Base-by-base conservation (phyloP, 345 rosid species). In the Boechera retrofracta region DNA sequence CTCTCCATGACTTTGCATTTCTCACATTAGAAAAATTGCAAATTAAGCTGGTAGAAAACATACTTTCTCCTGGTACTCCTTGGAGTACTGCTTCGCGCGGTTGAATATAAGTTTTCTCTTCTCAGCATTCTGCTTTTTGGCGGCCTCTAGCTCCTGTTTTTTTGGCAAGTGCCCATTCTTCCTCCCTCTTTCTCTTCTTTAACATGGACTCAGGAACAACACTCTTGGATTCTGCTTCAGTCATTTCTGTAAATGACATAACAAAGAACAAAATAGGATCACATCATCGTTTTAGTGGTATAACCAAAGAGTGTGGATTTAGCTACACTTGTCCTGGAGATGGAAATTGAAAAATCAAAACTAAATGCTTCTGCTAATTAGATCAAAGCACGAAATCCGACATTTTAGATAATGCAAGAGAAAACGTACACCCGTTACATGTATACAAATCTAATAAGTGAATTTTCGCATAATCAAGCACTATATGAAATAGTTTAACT, bases 181-280 rank as follows among this genome's bases (percentile, higher is more conserved):
- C 90, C 26, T 76, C 75, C 44, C 80, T 77, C 75, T 69, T 69
- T 21, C 55, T 59, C 75, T 69, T 77, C 65, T 89, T 87, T 82
- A 89, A 70, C 29, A 87, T 88, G 0, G 91, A 85, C 84, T 90
- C 96, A 0, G 93, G 96, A 18, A 88, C 51, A 6, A 81, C 77
- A 28, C 32, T 77, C 82, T 85, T 87, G 54, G 72, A 83, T 68
- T 39, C 77, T 39, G 80, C 88, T 59, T 56, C 83, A 33, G 69
- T 86, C 90, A 86, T 88, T 71, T 82, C 87, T 78, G 65, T 57
- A 31, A 51, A 65, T 51, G 5, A 44, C 48, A 62, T 48, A 45
- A 8, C 38, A 39, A 35, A 55, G 3, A 75, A 26, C 48, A 35
- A 75, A 64, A 29, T n/a, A 11, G 35, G 15, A 49, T 47, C 47